Evolutionary conservation across 805 yeast species (phyloP), one percentile per base, ranked within the genome.

Genomic region (Yarrowia osloensis): DNA sequence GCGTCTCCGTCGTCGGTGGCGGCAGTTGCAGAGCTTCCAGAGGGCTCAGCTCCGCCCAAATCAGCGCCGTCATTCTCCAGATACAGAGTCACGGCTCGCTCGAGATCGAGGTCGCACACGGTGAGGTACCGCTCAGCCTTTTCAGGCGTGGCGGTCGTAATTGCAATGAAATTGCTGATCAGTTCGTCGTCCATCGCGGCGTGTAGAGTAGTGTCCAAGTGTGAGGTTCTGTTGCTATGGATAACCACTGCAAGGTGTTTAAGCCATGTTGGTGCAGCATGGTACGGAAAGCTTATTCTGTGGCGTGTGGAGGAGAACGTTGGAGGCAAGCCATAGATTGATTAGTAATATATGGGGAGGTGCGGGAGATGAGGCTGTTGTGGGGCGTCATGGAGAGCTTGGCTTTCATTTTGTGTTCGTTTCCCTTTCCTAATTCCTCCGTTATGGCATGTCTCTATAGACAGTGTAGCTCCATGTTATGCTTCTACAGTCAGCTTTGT

Each of bases 41-140:
- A 29, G 24, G 55, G 50, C 50, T 46, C 50, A 9, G 50, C 31
- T 33, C 71, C 75, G 5, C 73, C 69, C 11, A 77, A 67, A 17
- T 74, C 78, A 47, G 81, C 83, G 19, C 79, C 80, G 11, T 57
- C 63, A 55, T 76, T 67, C 71, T 95, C 98, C 78, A 89, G 88
- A 76, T 79, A 95, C 50, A 95, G 79, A 15, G 91, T 86, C 8
- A 95, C 90, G 0, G 99, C 98, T 22, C 86, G 84, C 67, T 93
- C 97, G 37, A 94, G 75, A 74, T 91, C 85, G 54, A 86, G 86
- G 61, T 88, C 92, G 4, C 94, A 83, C 79, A 94, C 86, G 28
- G 88, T 92, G 22, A 95, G 76, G 74, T 88, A 95, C 71, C 88
- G 91, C 65, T 81, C 79, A 0, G 98, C 98, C 13, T 84, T 78